phyloP scores from a whole-genome alignment of 768 basidiomycete genomes.

The Pleurotus ostreatus region DNA sequence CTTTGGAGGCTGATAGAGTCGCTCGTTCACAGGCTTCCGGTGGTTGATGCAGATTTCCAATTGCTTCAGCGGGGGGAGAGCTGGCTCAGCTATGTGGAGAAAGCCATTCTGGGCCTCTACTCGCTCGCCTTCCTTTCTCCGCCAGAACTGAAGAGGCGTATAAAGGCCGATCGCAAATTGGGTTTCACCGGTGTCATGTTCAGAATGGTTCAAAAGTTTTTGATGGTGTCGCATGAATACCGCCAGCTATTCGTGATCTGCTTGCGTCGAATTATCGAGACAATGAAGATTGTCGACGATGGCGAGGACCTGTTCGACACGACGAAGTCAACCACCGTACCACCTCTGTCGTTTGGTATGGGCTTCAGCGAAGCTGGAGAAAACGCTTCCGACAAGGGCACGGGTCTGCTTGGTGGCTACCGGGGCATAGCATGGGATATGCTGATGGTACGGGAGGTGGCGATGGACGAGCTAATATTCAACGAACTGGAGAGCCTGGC shows the following conservation, averaged over 20 bases:
- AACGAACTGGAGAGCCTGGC: slow-evolving; percentile 76
- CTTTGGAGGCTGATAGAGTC: slow-evolving; percentile 62
- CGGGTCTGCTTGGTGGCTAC: slow-evolving; percentile 69
- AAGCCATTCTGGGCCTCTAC: slow-evolving; percentile 78
- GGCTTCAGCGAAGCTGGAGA: slow-evolving; percentile 77
- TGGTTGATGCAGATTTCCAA: slow-evolving; percentile 72
- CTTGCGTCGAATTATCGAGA: slow-evolving; percentile 67
- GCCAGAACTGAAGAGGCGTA: slow-evolving; percentile 62
- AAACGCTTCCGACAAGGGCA: slow-evolving; percentile 61
- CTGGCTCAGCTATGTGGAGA: slow-evolving; percentile 81
- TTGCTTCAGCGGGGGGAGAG: slow-evolving; percentile 49
- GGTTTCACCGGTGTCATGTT: slow-evolving; percentile 70
- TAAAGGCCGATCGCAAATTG: slow-evolving; percentile 63
- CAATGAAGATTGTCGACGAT: slow-evolving; percentile 76
- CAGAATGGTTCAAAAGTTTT: slow-evolving; percentile 64
- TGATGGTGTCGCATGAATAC: slow-evolving; percentile 44
- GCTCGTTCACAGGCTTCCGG: slow-evolving; percentile 81
- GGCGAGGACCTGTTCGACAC: slow-evolving; percentile 72
- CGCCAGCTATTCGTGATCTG: slow-evolving; percentile 51
- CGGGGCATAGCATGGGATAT: slow-evolving; percentile 70
- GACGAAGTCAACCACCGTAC: slow-evolving; percentile 49
- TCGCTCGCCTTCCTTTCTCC: slow-evolving; percentile 82
- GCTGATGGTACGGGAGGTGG: slow-evolving; percentile 63
- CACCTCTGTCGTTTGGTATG: slow-evolving; percentile 79
- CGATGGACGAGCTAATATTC: slow-evolving; percentile 64